These are phyloP conservation scores for Moesziomyces antarcticus DNA, from an alignment of 1,284 basidiomycete species.

Conservation along the genomic window DNA sequence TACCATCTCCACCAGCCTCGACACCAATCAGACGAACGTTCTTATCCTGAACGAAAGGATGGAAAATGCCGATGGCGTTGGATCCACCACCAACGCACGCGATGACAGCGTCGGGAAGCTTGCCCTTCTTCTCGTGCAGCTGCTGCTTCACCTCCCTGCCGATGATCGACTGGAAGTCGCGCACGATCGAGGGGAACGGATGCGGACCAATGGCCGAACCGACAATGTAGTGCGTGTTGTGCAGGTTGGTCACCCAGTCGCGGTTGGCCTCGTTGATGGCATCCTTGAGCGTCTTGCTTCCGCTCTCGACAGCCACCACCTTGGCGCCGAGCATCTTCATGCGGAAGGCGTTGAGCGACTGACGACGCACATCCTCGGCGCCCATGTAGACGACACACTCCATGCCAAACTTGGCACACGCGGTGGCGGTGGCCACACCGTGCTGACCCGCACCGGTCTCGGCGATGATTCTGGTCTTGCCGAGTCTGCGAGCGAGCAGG, in stretches of 20 bases:
- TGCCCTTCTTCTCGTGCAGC: constrained; percentile 78
- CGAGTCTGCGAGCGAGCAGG: constrained; percentile 87
- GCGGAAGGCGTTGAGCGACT: constrained; percentile 95
- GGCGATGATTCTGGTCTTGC: constrained; percentile 96
- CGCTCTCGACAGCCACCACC: constrained; percentile 86
- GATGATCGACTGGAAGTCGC: constrained; percentile 97
- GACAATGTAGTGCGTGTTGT: constrained; percentile 89
- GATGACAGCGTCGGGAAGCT: constrained; percentile 91
- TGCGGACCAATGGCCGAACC: constrained; percentile 98
- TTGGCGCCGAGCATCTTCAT: constrained; percentile 97
- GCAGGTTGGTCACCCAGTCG: constrained; percentile 98
- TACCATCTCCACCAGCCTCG: constrained; percentile 75
- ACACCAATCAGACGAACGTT: constrained; percentile 64
- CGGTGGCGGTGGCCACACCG: constrained; percentile 97
- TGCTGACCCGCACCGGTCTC: constrained; percentile 99
- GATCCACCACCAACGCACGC: constrained; percentile 98
- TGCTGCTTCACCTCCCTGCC: constrained; percentile 94
- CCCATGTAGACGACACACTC: constrained; percentile 99
- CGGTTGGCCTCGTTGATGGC: constrained; percentile 70
- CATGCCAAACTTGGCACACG: constrained; percentile 94
- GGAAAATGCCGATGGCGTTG: constrained; percentile 85
- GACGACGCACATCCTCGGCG: constrained; percentile 94
- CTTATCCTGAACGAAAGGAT: constrained; percentile 60
- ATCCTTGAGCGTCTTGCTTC: constrained; percentile 94
- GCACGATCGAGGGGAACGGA: constrained; percentile 97